phyloP scores from a whole-genome alignment of 495 filamentous ascomycete species.

The Terfezia claveryi region DNA sequence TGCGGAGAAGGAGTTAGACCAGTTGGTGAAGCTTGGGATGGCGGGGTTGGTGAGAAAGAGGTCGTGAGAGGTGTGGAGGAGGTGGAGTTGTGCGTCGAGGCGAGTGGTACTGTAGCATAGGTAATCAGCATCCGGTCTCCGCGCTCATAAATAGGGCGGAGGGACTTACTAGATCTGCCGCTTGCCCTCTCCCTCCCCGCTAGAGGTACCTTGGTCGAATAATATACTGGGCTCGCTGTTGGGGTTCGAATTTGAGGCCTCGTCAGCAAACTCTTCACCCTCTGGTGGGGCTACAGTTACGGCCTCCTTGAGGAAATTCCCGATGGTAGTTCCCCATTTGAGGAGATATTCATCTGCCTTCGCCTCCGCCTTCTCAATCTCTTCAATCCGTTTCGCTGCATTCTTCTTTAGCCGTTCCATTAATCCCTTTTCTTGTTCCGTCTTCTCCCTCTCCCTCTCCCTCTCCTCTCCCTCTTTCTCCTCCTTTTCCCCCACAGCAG shows the following conservation, averaged over 20 bases:
- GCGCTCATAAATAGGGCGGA: not conserved
- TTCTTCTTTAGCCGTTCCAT: slow-evolving; percentile 41
- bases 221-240: no score
- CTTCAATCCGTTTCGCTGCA: slow-evolving; percentile 64
- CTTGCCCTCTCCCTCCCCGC: slow-evolving; percentile 11
- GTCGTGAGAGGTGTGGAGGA: slow-evolving; percentile 67
- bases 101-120: slow-evolving; percentile 31
- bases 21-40: slow-evolving; percentile 53
- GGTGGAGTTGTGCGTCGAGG: slow-evolving; percentile 88
- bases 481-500: no score
- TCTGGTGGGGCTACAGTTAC: slow-evolving; percentile 61
- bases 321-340: slow-evolving; percentile 76
- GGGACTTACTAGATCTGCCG: slow-evolving; percentile 12
- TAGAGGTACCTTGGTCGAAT: no score
- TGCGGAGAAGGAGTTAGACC: slow-evolving; percentile 41
- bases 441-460: no score
- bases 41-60: slow-evolving; percentile 74
- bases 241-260: slow-evolving; percentile 1
- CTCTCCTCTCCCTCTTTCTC: not conserved
- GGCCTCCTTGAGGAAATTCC: slow-evolving; percentile 77
- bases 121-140: no score
- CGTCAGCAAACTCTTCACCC: slow-evolving; percentile 20
- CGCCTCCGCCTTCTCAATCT: slow-evolving; percentile 84
- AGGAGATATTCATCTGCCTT: slow-evolving; percentile 93
- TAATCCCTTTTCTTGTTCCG: no score